A percentile compares a stretch with the other conserved stretches of the same genome.
These are phyloP conservation scores for Verticillium longisporum DNA, from an alignment of 2,329 filamentous ascomycete species.

Conservation along the genomic window DNA sequence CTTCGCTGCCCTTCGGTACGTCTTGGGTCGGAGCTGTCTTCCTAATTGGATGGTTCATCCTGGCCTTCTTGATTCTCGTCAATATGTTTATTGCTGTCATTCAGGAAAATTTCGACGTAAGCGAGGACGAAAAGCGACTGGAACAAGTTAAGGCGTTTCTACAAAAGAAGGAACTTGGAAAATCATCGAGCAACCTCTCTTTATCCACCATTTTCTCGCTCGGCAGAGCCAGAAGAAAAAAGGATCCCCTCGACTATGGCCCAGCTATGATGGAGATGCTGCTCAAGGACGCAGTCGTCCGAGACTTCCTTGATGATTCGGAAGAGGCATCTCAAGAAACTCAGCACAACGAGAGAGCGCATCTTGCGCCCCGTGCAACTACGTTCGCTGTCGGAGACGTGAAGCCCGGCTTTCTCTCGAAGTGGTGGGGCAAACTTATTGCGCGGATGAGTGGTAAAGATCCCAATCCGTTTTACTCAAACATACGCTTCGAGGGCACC, in stretches of 20 bases:
- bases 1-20: slow-evolving; percentile 59
- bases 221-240: slow-evolving; percentile 51
- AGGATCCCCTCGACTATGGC: slow-evolving; percentile 86
- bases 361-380: slow-evolving; percentile 22
- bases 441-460: slow-evolving; percentile 57
- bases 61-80: slow-evolving; percentile 90
- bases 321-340: slow-evolving; percentile 35
- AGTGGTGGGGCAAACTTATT: slow-evolving; percentile 54
- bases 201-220: slow-evolving; percentile 65
- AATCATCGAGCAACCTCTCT: slow-evolving; percentile 66
- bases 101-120: slow-evolving; percentile 98
- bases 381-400: slow-evolving; percentile 32
- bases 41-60: slow-evolving; percentile 90
- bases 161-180: slow-evolving; percentile 79
- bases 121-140: slow-evolving; percentile 93
- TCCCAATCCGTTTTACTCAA: slow-evolving; percentile 93
- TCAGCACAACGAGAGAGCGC: slow-evolving; percentile 22
- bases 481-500: slow-evolving; percentile 57
- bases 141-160: slow-evolving; percentile 95
- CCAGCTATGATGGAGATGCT: slow-evolving; percentile 93
- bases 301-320: slow-evolving; percentile 83
- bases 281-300: slow-evolving; percentile 89
- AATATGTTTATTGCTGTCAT: slow-evolving; percentile 99
- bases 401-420: slow-evolving; percentile 52
- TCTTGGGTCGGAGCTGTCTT: slow-evolving; percentile 91